Percentiles rank a stretch among this genome's conserved stretches.
Conservation (phyloP, 2,329 filamentous ascomycete genomes). For the Ophiocordyceps robertsii region DNA sequence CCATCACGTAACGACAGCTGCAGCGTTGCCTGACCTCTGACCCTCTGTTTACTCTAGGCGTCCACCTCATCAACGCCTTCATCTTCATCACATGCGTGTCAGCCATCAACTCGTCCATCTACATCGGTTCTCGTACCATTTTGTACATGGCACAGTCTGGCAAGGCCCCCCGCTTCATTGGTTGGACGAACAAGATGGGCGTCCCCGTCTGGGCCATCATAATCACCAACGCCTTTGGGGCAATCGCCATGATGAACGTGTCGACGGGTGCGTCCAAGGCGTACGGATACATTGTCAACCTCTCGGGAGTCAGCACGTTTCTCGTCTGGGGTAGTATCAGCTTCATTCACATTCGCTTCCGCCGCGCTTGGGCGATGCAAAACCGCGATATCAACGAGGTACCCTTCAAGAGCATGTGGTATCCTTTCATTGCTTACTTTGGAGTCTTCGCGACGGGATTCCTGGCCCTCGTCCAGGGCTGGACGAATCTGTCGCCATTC, state of each 20-base stretch:
- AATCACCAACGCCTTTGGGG: slow-evolving; percentile 57
- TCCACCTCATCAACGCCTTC: slow-evolving; percentile 66
- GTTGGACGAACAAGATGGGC: slow-evolving; percentile 52
- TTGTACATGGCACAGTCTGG: slow-evolving; percentile 62
- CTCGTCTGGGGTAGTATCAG: slow-evolving; percentile 59
- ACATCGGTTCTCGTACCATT: slow-evolving; percentile 62
- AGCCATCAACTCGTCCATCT: slow-evolving; percentile 63
- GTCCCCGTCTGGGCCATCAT: slow-evolving; percentile 48
- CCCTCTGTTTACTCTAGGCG: slow-evolving; percentile 16
- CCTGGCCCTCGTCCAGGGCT: slow-evolving; percentile 46
- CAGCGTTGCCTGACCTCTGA: slow-evolving; percentile 1
- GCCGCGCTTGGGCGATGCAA: slow-evolving; percentile 46
- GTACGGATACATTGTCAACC: slow-evolving; percentile 57
- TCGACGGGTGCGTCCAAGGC: slow-evolving; percentile 51
- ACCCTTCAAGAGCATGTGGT: slow-evolving; percentile 40
- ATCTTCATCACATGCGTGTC: slow-evolving; percentile 61
- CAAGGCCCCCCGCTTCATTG: slow-evolving; percentile 58
- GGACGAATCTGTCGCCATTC: slow-evolving; percentile 46
- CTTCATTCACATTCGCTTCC: slow-evolving; percentile 60
- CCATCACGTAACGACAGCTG: no score
- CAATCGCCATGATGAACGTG: slow-evolving; percentile 63
- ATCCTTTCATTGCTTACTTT: slow-evolving; percentile 47
- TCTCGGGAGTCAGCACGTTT: slow-evolving; percentile 58
- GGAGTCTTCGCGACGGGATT: slow-evolving; percentile 44
- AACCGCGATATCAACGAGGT: slow-evolving; percentile 39